A percentile compares a stretch with the other conserved stretches of the same genome.
Conservation (phyloP, 768 basidiomycete species). For the Phylloporus rhodoxanthus region DNA sequence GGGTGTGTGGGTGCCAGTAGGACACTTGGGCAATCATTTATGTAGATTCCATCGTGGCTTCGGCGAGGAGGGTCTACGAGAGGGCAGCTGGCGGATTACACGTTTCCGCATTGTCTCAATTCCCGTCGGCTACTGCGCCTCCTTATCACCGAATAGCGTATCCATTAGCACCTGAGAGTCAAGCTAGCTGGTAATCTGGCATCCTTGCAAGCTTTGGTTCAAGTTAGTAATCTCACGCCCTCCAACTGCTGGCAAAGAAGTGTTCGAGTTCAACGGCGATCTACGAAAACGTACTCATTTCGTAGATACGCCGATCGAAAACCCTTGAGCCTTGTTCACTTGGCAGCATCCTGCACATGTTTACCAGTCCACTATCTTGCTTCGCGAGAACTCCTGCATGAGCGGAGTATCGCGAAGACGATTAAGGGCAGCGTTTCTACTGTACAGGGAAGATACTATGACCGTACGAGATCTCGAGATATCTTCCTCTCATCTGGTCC, state of each 20-base stretch:
- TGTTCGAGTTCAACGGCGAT: constrained; percentile 13
- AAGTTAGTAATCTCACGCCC: constrained; percentile 6
- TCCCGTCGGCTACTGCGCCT: constrained; percentile 28
- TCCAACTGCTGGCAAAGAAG: not conserved
- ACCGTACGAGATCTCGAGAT: constrained; percentile 11
- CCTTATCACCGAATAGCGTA: constrained; percentile 20
- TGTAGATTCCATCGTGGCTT: constrained; percentile 34
- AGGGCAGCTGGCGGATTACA: constrained; percentile 13
- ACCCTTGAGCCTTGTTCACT: not conserved
- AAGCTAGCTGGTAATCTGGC: not conserved
- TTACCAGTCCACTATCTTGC: not conserved
- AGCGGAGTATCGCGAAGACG: constrained; percentile 14
- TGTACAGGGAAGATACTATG: constrained; percentile 5
- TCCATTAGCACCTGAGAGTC: constrained; percentile 8
- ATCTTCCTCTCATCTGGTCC: not conserved
- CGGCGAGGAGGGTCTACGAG: constrained; percentile 25
- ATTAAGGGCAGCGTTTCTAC: constrained; percentile 1
- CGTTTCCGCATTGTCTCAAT: constrained; percentile 30
- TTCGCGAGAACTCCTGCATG: constrained; percentile 7
- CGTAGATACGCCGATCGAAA: constrained; percentile 9
- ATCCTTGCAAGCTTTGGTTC: not conserved
- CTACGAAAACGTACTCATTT: constrained; percentile 7
- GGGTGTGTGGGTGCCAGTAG: constrained; percentile 13
- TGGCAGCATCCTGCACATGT: not conserved
- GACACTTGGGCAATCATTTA: constrained; percentile 18